Evolutionary conservation across 225 moss, liverwort and hornwort genomes (phyloP).

Genomic region (Polytrichum commune): DNA sequence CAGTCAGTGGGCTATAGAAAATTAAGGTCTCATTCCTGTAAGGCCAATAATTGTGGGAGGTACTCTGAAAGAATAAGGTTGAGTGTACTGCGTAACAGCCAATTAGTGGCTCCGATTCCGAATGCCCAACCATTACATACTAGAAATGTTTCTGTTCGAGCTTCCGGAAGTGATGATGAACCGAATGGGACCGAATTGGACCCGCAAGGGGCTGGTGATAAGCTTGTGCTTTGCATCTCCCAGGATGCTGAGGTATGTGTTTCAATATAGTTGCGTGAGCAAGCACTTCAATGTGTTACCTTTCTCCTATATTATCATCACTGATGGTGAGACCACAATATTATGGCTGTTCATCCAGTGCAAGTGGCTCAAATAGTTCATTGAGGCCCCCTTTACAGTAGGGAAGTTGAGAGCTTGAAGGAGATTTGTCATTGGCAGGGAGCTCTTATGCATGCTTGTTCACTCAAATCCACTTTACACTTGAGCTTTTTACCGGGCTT

Average conservation of each 20-base stretch:
- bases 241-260: slow-evolving; percentile 44
- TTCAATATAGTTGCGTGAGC: too few relatives aligned
- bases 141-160: slow-evolving; percentile 16
- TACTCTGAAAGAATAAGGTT: slow-evolving; percentile 7
- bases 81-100: slow-evolving; percentile 6
- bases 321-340: too few relatives aligned
- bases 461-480: too few relatives aligned
- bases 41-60: neutral
- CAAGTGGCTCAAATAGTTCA: too few relatives aligned
- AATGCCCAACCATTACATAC: slow-evolving; percentile 5
- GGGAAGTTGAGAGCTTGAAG: too few relatives aligned
- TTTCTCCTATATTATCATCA: too few relatives aligned
- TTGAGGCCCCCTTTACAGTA: too few relatives aligned
- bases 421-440: too few relatives aligned
- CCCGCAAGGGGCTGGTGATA: slow-evolving; percentile 35
- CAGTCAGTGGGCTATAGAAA: slow-evolving; percentile 10
- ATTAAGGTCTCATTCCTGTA: slow-evolving; percentile 7
- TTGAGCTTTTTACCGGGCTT: too few relatives aligned
- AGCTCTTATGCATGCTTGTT: too few relatives aligned
- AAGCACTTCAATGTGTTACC: too few relatives aligned
- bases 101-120: slow-evolving; percentile 3
- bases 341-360: too few relatives aligned
- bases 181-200: slow-evolving; percentile 27
- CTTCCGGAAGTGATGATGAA: slow-evolving; percentile 14
- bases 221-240: slow-evolving; percentile 53